A percentile compares a stretch with the other conserved stretches of the same genome.
Evolutionary conservation across 345 rosid genomes (phyloP).

Genomic region (Acer yangbiense): DNA sequence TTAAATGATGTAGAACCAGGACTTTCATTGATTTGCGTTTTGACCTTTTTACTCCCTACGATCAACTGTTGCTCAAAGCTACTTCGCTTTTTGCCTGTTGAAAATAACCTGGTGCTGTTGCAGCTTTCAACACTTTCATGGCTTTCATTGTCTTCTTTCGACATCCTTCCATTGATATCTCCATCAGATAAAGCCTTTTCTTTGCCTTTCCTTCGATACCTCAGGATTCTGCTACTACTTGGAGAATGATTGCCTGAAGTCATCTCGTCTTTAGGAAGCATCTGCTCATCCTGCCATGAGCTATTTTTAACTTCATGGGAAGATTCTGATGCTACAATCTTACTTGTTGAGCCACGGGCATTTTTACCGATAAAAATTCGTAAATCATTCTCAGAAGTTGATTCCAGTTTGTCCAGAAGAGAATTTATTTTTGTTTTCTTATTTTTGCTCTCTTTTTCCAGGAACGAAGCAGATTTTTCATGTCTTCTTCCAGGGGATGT

Average conservation of each 20-base stretch:
- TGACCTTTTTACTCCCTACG: constrained; percentile 61
- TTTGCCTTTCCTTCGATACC: constrained; percentile 51
- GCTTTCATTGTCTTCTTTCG: constrained; percentile 57
- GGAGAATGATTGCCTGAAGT: constrained; percentile 30
- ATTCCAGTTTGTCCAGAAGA: constrained; percentile 45
- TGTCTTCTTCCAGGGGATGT: constrained; percentile 20
- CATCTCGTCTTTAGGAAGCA: constrained; percentile 24
- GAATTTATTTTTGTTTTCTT: constrained; percentile 15
- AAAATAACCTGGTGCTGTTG: constrained; percentile 51
- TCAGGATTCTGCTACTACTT: constrained; percentile 33
- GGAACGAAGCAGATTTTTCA: constrained; percentile 24
- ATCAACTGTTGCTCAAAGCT: constrained; percentile 55
- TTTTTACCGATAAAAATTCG: constrained; percentile 28
- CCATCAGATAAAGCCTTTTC: constrained; percentile 66
- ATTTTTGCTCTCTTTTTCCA: constrained; percentile 30
- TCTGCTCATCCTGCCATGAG: constrained; percentile 33
- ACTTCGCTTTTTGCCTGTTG: constrained; percentile 50
- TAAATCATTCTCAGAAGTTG: constrained; percentile 63
- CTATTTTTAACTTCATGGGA: constrained; percentile 32
- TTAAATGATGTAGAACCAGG: constrained; percentile 51
- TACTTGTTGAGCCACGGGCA: constrained; percentile 24
- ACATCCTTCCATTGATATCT: constrained; percentile 39
- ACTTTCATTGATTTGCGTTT: constrained; percentile 45
- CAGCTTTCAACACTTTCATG: constrained; percentile 92
- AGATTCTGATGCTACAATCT: constrained; percentile 34